Conservation (phyloP, 2,329 filamentous ascomycete genomes). For the Acephala macrosclerotiorum region DNA sequence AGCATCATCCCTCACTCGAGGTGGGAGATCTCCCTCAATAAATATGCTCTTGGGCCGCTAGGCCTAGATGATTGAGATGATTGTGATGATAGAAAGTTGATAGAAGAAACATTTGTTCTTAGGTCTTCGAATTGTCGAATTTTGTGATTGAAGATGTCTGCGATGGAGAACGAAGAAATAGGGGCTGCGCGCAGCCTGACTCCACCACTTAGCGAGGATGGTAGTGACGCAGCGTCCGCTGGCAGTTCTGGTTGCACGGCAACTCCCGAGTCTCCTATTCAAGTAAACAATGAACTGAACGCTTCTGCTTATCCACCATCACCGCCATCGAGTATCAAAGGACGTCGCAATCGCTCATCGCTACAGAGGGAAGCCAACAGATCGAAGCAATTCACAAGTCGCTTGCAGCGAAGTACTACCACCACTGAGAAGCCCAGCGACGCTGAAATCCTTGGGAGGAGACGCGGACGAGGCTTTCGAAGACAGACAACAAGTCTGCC, state of each 20-base stretch:
- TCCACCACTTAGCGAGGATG: conserved; percentile 11
- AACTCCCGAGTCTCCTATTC: conserved; percentile 15
- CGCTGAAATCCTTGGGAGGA: conserved; percentile 28
- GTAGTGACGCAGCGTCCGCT: conserved; percentile 5
- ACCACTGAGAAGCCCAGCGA: conserved; percentile 21
- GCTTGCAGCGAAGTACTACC: conserved; percentile 37
- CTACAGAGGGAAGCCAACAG: conserved; percentile 38
- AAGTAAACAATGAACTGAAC: conserved; percentile 31
- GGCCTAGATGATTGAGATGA: conserved; percentile 8
- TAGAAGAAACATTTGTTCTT: background rate
- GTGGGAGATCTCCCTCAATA: conserved; percentile 16
- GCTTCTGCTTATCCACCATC: conserved; percentile 28
- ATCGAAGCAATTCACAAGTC: conserved; percentile 39
- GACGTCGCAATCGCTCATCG: conserved; percentile 37
- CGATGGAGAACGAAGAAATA: conserved; percentile 9
- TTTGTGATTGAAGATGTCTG: background rate
- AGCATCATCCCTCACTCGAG: conserved; percentile 21
- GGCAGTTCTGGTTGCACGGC: conserved; percentile 23
- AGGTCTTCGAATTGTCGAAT: conserved; percentile 4
- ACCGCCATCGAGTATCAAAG: conserved; percentile 33
- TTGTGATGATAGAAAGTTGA: conserved; percentile 13
- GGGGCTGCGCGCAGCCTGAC: conserved; percentile 1
- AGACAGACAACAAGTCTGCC: conserved; percentile 34
- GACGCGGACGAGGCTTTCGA: conserved; percentile 30
- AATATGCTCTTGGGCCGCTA: conserved; percentile 16